These are phyloP conservation scores for Magnaporthales sp. DNA, from an alignment of 2,329 filamentous ascomycete genomes.

Conservation along the genomic window DNA sequence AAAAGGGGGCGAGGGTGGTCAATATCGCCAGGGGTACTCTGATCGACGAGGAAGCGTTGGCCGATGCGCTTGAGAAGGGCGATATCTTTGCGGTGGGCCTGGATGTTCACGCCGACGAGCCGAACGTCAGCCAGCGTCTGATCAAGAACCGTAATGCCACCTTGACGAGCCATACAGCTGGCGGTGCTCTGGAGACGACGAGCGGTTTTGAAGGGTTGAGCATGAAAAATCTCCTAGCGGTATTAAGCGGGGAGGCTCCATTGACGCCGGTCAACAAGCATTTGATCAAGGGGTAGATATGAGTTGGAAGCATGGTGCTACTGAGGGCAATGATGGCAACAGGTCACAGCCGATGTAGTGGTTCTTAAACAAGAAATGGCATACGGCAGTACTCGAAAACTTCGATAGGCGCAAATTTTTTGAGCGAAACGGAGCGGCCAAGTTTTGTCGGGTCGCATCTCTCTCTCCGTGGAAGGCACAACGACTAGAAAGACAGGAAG, in stretches of 20 bases:
- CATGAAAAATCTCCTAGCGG: constrained; percentile 43
- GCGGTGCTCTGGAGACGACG: constrained; percentile 43
- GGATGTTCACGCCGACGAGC: constrained; percentile 45
- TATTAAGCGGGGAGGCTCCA: constrained; percentile 31
- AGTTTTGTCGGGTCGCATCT: too few relatives aligned
- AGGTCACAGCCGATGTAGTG: too few relatives aligned
- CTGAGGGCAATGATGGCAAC: too few relatives aligned
- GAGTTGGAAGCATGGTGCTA: too few relatives aligned
- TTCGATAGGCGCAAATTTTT: too few relatives aligned
- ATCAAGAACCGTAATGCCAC: constrained; percentile 23
- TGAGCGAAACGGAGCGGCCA: too few relatives aligned
- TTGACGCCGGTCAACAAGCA: constrained; percentile 46
- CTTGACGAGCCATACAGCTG: constrained; percentile 45
- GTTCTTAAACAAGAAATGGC: too few relatives aligned
- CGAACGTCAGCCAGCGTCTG: constrained; percentile 29
- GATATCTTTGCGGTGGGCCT: constrained; percentile 35
- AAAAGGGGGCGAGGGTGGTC: constrained; percentile 39
- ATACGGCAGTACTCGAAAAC: too few relatives aligned
- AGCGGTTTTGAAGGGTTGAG: constrained; percentile 44
- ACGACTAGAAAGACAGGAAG: too few relatives aligned
- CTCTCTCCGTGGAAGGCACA: too few relatives aligned
- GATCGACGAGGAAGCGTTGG: constrained; percentile 40
- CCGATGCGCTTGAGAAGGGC: constrained; percentile 35
- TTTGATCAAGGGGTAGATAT: constrained; percentile 21
- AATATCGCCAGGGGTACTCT: constrained; percentile 47